Percentiles rank a stretch among this genome's conserved stretches.
These are phyloP conservation scores for Malus asiatica DNA, from an alignment of 306 rosid genomes.

Conservation along the genomic window DNA sequence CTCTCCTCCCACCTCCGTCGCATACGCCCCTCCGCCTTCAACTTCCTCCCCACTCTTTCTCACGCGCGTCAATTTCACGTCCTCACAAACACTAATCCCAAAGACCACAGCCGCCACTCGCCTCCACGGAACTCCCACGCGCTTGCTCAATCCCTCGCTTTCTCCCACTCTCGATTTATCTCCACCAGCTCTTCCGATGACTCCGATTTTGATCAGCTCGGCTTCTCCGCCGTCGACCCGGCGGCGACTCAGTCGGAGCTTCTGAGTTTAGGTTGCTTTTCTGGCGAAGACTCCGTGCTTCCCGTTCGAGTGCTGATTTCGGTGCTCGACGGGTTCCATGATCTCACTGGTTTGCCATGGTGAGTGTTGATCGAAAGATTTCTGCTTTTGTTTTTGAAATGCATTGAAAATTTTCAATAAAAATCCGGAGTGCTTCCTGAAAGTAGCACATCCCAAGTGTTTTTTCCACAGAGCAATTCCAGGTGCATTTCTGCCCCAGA, in stretches of 20 bases:
- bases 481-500: too few species aligned
- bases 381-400: background rate
- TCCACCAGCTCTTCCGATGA: constrained; percentile 39
- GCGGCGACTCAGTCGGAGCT: constrained; percentile 26
- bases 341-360: constrained; percentile 82
- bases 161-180: constrained; percentile 39
- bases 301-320: constrained; percentile 49
- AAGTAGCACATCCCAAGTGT: too few species aligned
- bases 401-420: too few species aligned
- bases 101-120: background rate
- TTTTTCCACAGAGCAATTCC: too few species aligned
- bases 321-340: constrained; percentile 62
- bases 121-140: background rate
- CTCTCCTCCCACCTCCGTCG: constrained; percentile 23
- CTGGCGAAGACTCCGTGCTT: constrained; percentile 24
- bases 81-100: constrained; percentile 14
- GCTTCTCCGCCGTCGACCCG: constrained; percentile 1
- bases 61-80: constrained; percentile 15
- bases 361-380: constrained; percentile 15
- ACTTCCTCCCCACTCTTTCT: constrained; percentile 19
- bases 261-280: constrained; percentile 7
- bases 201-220: constrained; percentile 18
- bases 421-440: too few species aligned
- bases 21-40: constrained; percentile 1
- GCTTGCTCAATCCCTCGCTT: constrained; percentile 15